Evolutionary conservation across 495 filamentous ascomycete genomes (phyloP), one percentile per base, ranked within the genome.

Genomic region (Daldinia bambusicola): DNA sequence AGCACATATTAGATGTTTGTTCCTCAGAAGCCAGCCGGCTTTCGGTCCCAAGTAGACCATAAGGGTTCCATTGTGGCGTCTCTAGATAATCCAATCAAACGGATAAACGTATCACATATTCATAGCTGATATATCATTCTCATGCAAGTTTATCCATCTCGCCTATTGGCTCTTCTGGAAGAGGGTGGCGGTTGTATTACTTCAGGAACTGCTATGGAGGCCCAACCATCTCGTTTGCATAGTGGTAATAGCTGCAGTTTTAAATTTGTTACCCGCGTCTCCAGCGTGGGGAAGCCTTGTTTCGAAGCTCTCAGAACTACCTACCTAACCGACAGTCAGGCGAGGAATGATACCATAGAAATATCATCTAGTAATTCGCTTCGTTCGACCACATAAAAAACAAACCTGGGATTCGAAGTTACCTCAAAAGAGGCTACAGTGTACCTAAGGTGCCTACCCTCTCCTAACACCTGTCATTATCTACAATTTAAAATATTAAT

Each of bases 371-470:
- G 58, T 20, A 69, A 55, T 48, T 76, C 74, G 26, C 71, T 76
- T 34, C 71, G 69, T 22, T 76, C 71, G n/a, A 56, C 74, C 43
- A 74, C 41, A 32, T 71, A 76, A 4, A 76, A 62, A 14, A 76
- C 74, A 0, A 71, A 74, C 5, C 74, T 71, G 8, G 74, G 74
- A 31, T 76, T 76, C 40, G 63, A 67, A 9, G 74, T 76, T 34
- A 71, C 71, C 10, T 59, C 74, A 3, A 66, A 67, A 5, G 65
- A 67, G 38, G 66, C 64, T 12, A 76, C 74, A 20, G 69, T 57
- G 41, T 76, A n/a, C n/a, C n/a, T n/a, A n/a, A n/a, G n/a, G n/a
- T n/a, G n/a, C n/a, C n/a, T n/a, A n/a, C n/a, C n/a, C n/a, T n/a
- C n/a, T n/a, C n/a, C n/a, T n/a, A n/a, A n/a, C n/a, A n/a, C n/a